Percentiles rank a stretch among this genome's conserved stretches.
Evolutionary conservation across 768 basidiomycete genomes (phyloP).

Genomic region (Epithele typhae): DNA sequence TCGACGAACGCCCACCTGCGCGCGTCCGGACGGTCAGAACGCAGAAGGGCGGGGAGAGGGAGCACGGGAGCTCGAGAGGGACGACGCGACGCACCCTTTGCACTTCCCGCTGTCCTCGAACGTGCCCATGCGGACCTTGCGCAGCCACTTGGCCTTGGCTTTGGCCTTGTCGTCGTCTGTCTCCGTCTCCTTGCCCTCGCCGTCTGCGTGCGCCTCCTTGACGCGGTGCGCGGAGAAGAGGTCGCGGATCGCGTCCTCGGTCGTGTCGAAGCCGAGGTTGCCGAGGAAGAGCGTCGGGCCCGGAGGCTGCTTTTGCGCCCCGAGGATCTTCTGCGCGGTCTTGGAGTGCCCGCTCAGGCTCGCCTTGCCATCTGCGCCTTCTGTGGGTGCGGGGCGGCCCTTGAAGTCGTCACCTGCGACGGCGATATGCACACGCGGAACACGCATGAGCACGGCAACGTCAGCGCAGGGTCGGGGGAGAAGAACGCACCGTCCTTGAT

Average conservation of each 20-base stretch:
- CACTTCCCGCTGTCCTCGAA: constrained; percentile 95
- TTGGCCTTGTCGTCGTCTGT: constrained; percentile 3
- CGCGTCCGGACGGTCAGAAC: no score
- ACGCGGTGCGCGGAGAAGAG: constrained; percentile 66
- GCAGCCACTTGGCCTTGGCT: constrained; percentile 47
- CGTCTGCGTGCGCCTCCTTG: constrained; percentile 6
- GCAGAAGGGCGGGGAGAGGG: background rate
- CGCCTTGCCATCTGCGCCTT: constrained; percentile 11
- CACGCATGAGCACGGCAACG: background rate
- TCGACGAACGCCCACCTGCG: constrained; percentile 91
- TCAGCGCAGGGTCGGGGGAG: background rate
- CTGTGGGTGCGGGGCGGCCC: constrained; percentile 55
- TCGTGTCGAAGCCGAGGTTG: constrained; percentile 89
- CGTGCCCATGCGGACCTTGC: constrained; percentile 88
- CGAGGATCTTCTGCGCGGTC: constrained; percentile 73
- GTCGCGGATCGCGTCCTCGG: constrained; percentile 67
- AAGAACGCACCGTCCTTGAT: constrained; percentile 81
- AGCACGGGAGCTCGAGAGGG: no score
- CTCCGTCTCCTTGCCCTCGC: constrained; percentile 21
- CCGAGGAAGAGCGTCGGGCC: constrained; percentile 89
- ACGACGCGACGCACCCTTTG: constrained; percentile 72
- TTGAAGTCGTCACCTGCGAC: constrained; percentile 65
- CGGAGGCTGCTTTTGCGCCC: constrained; percentile 75
- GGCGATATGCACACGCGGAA: background rate
- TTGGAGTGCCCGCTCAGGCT: constrained; percentile 43